These are phyloP conservation scores for Bidens hawaiensis DNA, from an alignment of 140 eudicot species.

Conservation along the genomic window DNA sequence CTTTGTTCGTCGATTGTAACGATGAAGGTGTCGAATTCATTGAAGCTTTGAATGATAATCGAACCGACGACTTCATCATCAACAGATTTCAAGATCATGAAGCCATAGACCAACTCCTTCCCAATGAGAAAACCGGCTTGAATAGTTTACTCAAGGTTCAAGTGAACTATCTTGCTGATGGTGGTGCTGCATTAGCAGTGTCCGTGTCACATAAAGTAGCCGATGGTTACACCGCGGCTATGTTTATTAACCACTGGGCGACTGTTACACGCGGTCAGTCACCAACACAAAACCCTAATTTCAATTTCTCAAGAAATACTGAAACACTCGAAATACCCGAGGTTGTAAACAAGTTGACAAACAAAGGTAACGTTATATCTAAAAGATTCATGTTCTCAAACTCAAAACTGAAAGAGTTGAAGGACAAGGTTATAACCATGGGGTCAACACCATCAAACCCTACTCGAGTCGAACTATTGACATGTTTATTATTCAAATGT, in stretches of 20 bases:
- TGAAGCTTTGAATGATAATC: background rate
- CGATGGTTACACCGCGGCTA: background rate
- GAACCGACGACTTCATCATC: background rate
- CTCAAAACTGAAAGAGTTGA: constrained; percentile 1
- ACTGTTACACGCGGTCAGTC: background rate
- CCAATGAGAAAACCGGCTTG: background rate
- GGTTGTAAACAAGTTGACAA: background rate
- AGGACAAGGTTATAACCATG: background rate
- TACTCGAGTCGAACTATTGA: constrained; percentile 4
- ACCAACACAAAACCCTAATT: background rate
- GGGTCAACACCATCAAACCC: background rate
- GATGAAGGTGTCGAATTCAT: constrained; percentile 10
- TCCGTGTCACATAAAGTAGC: constrained; percentile 5
- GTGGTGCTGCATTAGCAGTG: constrained; percentile 10
- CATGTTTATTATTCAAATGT: constrained; percentile 2
- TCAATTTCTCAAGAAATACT: background rate
- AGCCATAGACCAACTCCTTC: background rate
- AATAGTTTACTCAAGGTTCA: background rate
- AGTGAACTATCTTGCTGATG: background rate
- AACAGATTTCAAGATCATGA: background rate
- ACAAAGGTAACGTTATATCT: background rate
- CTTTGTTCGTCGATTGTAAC: background rate
- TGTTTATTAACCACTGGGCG: constrained; percentile 8
- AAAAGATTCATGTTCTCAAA: background rate
- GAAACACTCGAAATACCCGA: background rate